Base-by-base conservation (phyloP, 441 rosid genomes). In the Populus hybrid region DNA sequence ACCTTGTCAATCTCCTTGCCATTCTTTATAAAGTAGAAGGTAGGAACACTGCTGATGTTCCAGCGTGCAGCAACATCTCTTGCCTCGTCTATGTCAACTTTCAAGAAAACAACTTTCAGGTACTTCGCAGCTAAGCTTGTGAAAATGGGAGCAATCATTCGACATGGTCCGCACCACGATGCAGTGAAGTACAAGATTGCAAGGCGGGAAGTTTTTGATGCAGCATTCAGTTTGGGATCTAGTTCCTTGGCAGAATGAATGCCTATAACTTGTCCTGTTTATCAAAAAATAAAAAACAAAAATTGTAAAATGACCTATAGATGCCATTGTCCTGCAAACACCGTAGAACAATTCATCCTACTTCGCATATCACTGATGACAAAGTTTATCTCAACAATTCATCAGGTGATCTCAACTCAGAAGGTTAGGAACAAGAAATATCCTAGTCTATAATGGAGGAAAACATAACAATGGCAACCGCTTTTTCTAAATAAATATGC, bases 131-230 rank as follows among this genome's bases (percentile, higher is more conserved):
- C 97, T 85, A 90, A 83, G 81, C 64, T 91, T 68, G 93, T 84
- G 76, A 86, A 93, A 68, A 89, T 83, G 26, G 98, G 97, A 74
- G 94, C 88, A 84, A 94, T 90, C 87, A 89, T 83, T 10, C 93
- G 94, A 82, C 97, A 94, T 4, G 97, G 98, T 33, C 97, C 97
- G 67, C 98, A 94, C 98, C 98, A 94, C 28, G 93, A 82, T 59
- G 98, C 97, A 4, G 98, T 94, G 79, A 94, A 94, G 86, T 94
- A 94, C 66, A 94, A 69, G 79, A 94, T 85, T 59, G 89, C 85
- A 76, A 94, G 90, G 14, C 97, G 93, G 3, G 91, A 92, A 67
- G 91, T 83, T 83, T 76, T 89, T 50, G 88, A 83, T 36, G 93
- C 91, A 7, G 94, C 93, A 79, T 84, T 88, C 83, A 88, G 67